A percentile compares a stretch with the other conserved stretches of the same genome.
phyloP scores from a whole-genome alignment of 2,329 filamentous ascomycete species.

The Coniosporium uncinatum region DNA sequence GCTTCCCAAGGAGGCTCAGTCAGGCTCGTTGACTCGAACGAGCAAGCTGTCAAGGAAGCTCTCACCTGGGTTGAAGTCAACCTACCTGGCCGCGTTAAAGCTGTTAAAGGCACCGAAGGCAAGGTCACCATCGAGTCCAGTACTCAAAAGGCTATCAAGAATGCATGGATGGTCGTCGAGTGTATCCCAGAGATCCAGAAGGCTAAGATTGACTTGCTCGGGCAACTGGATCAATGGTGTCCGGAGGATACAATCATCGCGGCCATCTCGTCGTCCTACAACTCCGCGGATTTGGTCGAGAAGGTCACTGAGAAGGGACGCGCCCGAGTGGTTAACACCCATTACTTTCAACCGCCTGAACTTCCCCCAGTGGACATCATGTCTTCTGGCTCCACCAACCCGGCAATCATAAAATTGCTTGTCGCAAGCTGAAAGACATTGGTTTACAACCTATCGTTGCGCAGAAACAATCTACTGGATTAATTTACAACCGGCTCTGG shows the following conservation, averaged over 20 bases:
- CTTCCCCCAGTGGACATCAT: slow-evolving; percentile 44
- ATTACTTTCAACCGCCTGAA: slow-evolving; percentile 42
- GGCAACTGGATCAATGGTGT: slow-evolving; percentile 34
- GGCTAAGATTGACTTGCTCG: slow-evolving; percentile 43
- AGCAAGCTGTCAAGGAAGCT: background rate
- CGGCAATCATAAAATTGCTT: slow-evolving; percentile 39
- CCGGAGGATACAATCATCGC: slow-evolving; percentile 41
- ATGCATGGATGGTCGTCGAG: slow-evolving; percentile 50
- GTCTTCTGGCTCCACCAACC: slow-evolving; percentile 40
- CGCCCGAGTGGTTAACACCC: slow-evolving; percentile 39
- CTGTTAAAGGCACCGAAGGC: background rate
- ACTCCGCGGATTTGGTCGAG: slow-evolving; percentile 40
- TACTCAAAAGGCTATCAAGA: slow-evolving; percentile 30
- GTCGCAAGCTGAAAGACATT: slow-evolving; percentile 28
- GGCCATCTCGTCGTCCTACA: slow-evolving; percentile 47
- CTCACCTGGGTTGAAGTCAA: background rate
- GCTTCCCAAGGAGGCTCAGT: background rate
- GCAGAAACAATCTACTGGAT: slow-evolving; percentile 42
- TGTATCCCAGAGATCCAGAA: slow-evolving; percentile 44
- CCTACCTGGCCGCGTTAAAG: background rate
- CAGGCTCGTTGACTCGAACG: background rate
- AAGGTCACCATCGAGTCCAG: slow-evolving; percentile 18
- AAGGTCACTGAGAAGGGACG: slow-evolving; percentile 31
- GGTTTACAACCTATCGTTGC: slow-evolving; percentile 36
- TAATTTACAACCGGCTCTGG: slow-evolving; percentile 52